Evolutionary conservation across 1,284 basidiomycete species (phyloP), one percentile per base, ranked within the genome.

Genomic region (Sanghuangporus baumii): DNA sequence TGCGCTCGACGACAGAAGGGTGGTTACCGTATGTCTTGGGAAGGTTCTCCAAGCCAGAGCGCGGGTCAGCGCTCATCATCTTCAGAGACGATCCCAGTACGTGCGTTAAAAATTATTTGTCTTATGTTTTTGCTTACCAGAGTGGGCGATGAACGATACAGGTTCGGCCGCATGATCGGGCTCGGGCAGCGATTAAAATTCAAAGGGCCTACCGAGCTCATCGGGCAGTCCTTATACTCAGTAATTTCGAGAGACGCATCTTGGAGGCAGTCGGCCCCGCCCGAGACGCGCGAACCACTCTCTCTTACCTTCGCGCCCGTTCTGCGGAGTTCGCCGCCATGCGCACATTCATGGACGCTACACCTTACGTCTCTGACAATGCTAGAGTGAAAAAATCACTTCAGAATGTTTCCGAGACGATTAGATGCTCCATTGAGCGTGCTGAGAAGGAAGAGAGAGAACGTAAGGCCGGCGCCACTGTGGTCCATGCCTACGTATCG

Each of bases 121-220:
- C 40, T 6, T 34, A 37, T 18, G 20, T 9, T 16, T 11, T 40
- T 11, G 18, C 6, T 41, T 58, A 9, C 40, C 20, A n/a, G 16
- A 18, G 20, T 16, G 12, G 2, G 7, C 14, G 6, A 23, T 31
- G 23, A 8, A 46, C 16, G 1, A 4, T 18, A 8, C 16, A 46
- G 43, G 6, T n/a, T 18, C 43, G 16, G 20, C 16, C 5, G 43
- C 16, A n/a, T 46, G 40, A 58, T 12, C 9, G 31, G 12, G 34
- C 41, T 40, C 18, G 51, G 8, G 62, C 62, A 4, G 62, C 62
- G 2, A 51, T 48, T 34, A 64, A 50, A 48, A 65, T 65, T 16
- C 63, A 65, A 38, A 60, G 60, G 8, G 55, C 46, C 26, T 61
- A 57, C 36, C 59, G 59, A 23, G 59, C 55, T 7, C 56, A 61